Conservation (phyloP, 768 basidiomycete genomes). For the Strobilomyces dryophilus region DNA sequence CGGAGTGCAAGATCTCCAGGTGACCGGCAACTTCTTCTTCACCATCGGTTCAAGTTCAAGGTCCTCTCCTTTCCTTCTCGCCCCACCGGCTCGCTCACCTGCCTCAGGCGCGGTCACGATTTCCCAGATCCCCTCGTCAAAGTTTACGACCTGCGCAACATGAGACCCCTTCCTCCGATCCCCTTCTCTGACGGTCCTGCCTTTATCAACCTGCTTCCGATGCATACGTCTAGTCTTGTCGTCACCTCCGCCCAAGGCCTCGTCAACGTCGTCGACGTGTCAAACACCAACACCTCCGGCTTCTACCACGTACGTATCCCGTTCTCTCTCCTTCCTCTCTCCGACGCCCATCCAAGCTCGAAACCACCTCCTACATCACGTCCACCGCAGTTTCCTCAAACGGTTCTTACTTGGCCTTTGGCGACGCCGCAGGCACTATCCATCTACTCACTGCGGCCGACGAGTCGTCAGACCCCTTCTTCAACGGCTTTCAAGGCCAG, state of each 20-base stretch:
- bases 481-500: conserved; percentile 89
- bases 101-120: conserved; percentile 74
- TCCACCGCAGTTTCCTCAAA: conserved; percentile 80
- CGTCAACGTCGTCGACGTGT: conserved; percentile 79
- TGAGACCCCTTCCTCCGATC: conserved; percentile 79
- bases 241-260: conserved; percentile 79
- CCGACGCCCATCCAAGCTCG: conserved; percentile 43
- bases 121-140: conserved; percentile 91
- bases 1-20: conserved; percentile 79
- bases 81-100: conserved; percentile 7
- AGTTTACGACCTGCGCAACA: conserved; percentile 82
- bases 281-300: conserved; percentile 61
- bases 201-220: conserved; percentile 79
- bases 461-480: conserved; percentile 52
- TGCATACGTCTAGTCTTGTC: conserved; percentile 66
- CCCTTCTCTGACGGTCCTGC: conserved; percentile 85
- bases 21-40: conserved; percentile 73
- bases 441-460: conserved; percentile 79
- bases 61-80: conserved; percentile 35
- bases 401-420: conserved; percentile 90
- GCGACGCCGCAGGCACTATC: conserved; percentile 79
- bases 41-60: conserved; percentile 86
- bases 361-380: conserved; percentile 70
- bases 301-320: conserved; percentile 67
- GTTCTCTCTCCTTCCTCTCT: not conserved